These are phyloP conservation scores for Cladophialophora bantiana DNA, from an alignment of 2,329 filamentous ascomycete species.

Conservation along the genomic window DNA sequence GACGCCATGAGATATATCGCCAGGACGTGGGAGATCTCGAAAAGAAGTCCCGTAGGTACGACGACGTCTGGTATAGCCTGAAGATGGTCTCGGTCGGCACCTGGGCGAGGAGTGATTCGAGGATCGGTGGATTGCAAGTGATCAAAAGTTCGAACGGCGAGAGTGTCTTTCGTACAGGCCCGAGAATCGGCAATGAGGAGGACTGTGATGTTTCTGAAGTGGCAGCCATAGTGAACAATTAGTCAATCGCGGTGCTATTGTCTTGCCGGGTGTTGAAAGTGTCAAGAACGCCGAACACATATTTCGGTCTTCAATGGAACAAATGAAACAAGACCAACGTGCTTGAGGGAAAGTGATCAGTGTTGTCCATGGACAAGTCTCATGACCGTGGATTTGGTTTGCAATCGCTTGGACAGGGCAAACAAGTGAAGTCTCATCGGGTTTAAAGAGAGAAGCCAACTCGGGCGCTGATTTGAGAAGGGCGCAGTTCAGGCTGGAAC, in stretches of 20 bases:
- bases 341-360: slow-evolving; percentile 1
- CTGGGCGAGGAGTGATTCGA: slow-evolving; percentile 65
- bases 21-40: slow-evolving; percentile 66
- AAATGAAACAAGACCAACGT: background rate
- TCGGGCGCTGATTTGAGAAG: slow-evolving; percentile 21
- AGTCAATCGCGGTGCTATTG: slow-evolving; percentile 5
- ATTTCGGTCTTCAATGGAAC: slow-evolving; percentile 21
- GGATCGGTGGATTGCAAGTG: slow-evolving; percentile 63
- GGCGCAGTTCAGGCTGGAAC: slow-evolving; percentile 22
- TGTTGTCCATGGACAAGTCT: background rate
- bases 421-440: background rate
- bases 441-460: slow-evolving; percentile 1
- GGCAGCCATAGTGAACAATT: slow-evolving; percentile 25
- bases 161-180: slow-evolving; percentile 19
- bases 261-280: slow-evolving; percentile 9
- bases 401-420: background rate
- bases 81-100: slow-evolving; percentile 64
- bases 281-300: slow-evolving; percentile 21
- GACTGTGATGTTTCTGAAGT: slow-evolving; percentile 28
- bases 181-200: background rate
- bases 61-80: slow-evolving; percentile 65
- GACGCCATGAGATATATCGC: slow-evolving; percentile 66
- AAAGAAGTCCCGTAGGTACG: slow-evolving; percentile 62
- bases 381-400: background rate
- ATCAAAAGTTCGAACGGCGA: slow-evolving; percentile 62